phyloP scores from a whole-genome alignment of 805 yeast species.

The Wickerhamiella australiensis region DNA sequence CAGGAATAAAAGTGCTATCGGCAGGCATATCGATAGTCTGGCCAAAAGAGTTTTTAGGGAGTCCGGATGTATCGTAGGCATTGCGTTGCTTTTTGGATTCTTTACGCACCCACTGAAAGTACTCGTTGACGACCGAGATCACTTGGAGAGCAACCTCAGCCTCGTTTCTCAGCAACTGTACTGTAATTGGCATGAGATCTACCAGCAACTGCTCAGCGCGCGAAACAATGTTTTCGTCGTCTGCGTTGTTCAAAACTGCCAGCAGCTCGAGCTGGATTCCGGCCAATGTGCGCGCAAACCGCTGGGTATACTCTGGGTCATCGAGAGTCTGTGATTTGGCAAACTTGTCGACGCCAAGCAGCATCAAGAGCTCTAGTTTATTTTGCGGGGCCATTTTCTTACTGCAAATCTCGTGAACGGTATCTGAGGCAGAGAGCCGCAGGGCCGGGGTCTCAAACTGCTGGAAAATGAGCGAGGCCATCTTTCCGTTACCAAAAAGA shows the following conservation, averaged over 20 bases:
- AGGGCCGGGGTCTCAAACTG: constrained; percentile 40
- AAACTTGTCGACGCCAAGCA: constrained; percentile 54
- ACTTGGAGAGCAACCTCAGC: constrained; percentile 82
- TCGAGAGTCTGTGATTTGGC: constrained; percentile 29
- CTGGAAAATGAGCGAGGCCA: constrained; percentile 42
- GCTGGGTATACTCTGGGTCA: constrained; percentile 61
- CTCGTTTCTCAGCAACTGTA: constrained; percentile 67
- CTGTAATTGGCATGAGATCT: constrained; percentile 57
- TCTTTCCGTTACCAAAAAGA: constrained; percentile 45
- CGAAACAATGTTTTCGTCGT: constrained; percentile 22
- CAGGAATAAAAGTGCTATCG: constrained; percentile 25
- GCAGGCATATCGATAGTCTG: constrained; percentile 23
- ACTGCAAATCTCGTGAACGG: constrained; percentile 52
- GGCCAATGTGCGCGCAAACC: constrained; percentile 60
- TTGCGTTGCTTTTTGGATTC: constrained; percentile 34
- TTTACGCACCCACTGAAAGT: constrained; percentile 48
- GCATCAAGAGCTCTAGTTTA: constrained; percentile 54
- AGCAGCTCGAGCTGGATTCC: constrained; percentile 66
- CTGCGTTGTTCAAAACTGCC: constrained; percentile 43
- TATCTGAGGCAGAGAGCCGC: constrained; percentile 44
- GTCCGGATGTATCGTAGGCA: constrained; percentile 31
- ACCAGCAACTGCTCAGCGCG: constrained; percentile 37
- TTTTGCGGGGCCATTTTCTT: constrained; percentile 68
- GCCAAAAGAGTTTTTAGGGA: constrained; percentile 25
- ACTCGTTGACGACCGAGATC: constrained; percentile 67